Conservation (phyloP, 2,329 filamentous ascomycete genomes). For the Macroventuria anomochaeta region DNA sequence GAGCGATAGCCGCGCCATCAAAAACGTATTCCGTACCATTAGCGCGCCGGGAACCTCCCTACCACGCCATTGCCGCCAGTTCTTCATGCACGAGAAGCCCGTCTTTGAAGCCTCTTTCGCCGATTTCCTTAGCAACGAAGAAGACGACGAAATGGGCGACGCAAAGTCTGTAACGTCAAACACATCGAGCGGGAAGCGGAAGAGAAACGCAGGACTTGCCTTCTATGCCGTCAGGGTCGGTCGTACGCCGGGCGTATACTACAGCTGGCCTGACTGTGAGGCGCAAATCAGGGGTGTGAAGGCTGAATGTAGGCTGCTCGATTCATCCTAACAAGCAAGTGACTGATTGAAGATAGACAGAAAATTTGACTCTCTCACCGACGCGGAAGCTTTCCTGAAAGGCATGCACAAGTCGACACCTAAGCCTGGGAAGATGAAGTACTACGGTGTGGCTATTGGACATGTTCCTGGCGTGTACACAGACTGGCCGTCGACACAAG, state of each 20-base stretch:
- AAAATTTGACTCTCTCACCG: conserved; percentile 73
- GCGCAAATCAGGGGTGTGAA: conserved; percentile 66
- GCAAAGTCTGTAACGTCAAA: conserved; percentile 29
- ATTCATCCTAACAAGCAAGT: too few relatives aligned
- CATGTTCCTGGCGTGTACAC: conserved; percentile 67
- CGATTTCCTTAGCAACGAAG: neutral
- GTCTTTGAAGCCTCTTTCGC: conserved; percentile 2
- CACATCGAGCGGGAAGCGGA: conserved; percentile 59
- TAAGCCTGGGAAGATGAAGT: conserved; percentile 56
- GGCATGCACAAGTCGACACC: conserved; percentile 54
- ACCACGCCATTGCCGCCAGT: neutral
- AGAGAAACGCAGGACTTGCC: conserved; percentile 58
- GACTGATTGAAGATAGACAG: conserved; percentile 65
- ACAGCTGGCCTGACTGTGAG: conserved; percentile 68
- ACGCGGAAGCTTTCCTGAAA: conserved; percentile 81
- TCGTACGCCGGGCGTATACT: conserved; percentile 67
- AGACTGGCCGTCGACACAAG: conserved; percentile 72
- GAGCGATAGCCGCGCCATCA: neutral
- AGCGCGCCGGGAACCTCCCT: too few relatives aligned
- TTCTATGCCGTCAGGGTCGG: conserved; percentile 70
- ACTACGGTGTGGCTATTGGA: conserved; percentile 66
- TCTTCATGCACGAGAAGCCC: neutral
- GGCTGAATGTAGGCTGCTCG: conserved; percentile 43
- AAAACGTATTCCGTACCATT: neutral
- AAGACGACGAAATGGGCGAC: conserved; percentile 22